phyloP scores from a whole-genome alignment of 331 rosid genomes.

The Rosa hybrid region DNA sequence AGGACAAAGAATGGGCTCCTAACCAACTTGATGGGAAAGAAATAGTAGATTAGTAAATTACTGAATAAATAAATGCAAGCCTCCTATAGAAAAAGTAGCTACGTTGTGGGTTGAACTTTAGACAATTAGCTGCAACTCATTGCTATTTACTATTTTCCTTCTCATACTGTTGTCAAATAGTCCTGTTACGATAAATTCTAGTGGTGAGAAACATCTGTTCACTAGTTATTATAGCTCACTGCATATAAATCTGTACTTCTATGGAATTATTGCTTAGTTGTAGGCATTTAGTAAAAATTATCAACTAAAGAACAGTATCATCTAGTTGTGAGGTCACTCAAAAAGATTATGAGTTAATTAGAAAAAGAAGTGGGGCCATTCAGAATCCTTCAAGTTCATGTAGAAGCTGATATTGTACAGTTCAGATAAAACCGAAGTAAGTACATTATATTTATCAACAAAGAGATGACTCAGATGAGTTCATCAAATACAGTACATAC shows the following conservation, averaged over 20 bases:
- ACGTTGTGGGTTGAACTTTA: too few species aligned
- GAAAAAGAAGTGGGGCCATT: neutral
- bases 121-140: neutral
- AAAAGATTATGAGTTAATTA: neutral
- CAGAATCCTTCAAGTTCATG: conserved; percentile 3
- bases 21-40: conserved; percentile 2
- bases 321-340: neutral
- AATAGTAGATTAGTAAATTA: too few species aligned
- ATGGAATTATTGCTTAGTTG: neutral
- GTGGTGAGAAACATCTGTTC: neutral
- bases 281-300: neutral
- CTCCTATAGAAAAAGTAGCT: too few species aligned
- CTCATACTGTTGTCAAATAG: neutral
- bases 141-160: neutral
- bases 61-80: too few species aligned
- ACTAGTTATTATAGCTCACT: neutral
- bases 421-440: neutral
- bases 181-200: neutral
- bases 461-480: too few species aligned
- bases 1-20: neutral
- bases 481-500: too few species aligned
- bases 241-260: neutral
- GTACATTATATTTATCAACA: too few species aligned
- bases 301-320: neutral
- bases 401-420: neutral